Evolutionary conservation across 202 grass and related monocot genomes (phyloP), one percentile per base, ranked within the genome.

Genomic region (Bolboschoenoplectus hybrid): DNA sequence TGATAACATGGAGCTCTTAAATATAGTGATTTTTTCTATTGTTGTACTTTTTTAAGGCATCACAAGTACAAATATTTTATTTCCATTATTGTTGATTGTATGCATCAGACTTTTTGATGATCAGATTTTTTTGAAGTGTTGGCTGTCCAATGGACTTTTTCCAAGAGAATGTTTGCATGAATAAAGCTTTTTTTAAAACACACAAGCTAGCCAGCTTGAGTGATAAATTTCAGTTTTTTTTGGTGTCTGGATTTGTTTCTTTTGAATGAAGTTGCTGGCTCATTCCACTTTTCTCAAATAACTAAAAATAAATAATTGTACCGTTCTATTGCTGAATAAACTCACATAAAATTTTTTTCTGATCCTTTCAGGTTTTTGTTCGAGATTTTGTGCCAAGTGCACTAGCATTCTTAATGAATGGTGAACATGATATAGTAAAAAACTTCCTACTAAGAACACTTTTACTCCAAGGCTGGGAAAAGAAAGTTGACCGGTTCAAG

Each of bases 301-400:
- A 16, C 16, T 6, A 74, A 74, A 49, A 49, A 2, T 26, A 51
- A 34, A 3, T 50, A 34, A 3, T 50, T 12, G n/a, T 40, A 80
- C 5, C 52, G 19, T 80, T 41, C 14, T 6, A 60, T 60, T 80
- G 55, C 55, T 44, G 55, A 80, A 44, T 69, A 71, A 82, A 84
- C 46, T 56, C 34, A 69, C 46, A 61, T 80, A 13, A 60, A 80
- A 82, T 14, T 5, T 71, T 39, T 71, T 78, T 26, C 26, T 67
- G 46, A 36, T 36, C 8, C 7, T 34, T 62, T n/a, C 83, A 97
- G 95, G 95, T 97, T 69, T 97, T 97, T 75, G 91, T 97, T 43
- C 67, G 95, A 63, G 95, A 97, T 84, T 97, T 97, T 17, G 91
- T 97, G 63, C 95, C 95, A 55, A 97, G 95, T 88, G 95, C 92